Evolutionary conservation across 1,139 yeast species (phyloP).

Genomic region (Saccharomyces uvarum): DNA sequence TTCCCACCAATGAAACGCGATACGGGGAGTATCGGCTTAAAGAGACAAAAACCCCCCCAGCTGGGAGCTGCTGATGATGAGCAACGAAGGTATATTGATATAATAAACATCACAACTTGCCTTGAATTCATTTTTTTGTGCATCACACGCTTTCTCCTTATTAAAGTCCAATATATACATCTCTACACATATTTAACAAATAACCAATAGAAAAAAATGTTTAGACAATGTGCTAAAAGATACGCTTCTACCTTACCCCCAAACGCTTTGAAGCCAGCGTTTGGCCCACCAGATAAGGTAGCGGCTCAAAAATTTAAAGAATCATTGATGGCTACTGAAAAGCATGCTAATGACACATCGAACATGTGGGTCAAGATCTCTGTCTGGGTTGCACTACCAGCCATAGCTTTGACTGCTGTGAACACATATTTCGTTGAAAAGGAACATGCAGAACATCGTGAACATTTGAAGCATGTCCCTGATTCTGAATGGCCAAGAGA

Average conservation of each 20-base stretch:
- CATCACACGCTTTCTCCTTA: conserved; percentile 2
- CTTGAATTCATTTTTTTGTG: not conserved
- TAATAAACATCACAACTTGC: not conserved
- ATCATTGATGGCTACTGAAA: conserved; percentile 50
- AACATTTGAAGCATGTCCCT: conserved; percentile 63
- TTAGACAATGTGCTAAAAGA: conserved; percentile 25
- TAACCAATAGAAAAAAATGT: conserved; percentile 11
- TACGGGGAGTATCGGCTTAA: not conserved
- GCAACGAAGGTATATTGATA: not conserved
- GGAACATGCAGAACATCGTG: conserved; percentile 85
- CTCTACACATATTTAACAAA: not conserved
- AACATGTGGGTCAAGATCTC: conserved; percentile 81
- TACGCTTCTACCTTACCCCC: conserved; percentile 27
- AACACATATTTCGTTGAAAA: conserved; percentile 75
- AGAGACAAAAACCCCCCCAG: not conserved
- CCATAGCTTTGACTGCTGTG: conserved; percentile 63
- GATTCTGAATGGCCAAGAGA: conserved; percentile 92
- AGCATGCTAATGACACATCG: conserved; percentile 74
- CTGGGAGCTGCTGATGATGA: not conserved
- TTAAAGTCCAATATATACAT: not conserved
- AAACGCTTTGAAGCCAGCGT: conserved; percentile 30
- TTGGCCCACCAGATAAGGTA: conserved; percentile 38
- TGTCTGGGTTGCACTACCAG: conserved; percentile 73
- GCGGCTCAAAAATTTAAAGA: conserved; percentile 50
- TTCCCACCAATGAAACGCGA: not conserved